Percentiles rank a stretch among this genome's conserved stretches.
Conservation (phyloP, 1,139 yeast genomes). For the Trichomonascaceae sp. region DNA sequence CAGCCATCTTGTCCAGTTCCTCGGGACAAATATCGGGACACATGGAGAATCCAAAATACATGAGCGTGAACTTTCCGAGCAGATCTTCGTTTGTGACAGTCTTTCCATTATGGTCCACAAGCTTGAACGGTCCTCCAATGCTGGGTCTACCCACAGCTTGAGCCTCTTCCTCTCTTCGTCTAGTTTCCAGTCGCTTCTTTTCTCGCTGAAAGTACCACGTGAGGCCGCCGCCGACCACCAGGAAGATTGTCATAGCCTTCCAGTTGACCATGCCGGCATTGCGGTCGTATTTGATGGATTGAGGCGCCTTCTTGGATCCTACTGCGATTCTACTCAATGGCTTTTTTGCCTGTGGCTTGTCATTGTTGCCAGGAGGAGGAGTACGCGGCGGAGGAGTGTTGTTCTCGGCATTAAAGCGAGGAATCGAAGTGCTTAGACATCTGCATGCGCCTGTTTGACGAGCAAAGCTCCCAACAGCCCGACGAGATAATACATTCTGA, state of each 20-base stretch:
- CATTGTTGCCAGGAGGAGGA: too few relatives aligned
- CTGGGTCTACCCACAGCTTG: constrained; percentile 85
- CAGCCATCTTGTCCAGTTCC: constrained; percentile 81
- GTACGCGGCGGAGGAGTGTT: too few relatives aligned
- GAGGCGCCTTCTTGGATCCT: constrained; percentile 26
- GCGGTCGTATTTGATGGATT: constrained; percentile 22
- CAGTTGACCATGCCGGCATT: constrained; percentile 67
- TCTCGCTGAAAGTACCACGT: constrained; percentile 60
- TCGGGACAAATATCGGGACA: constrained; percentile 99
- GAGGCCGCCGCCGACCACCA: constrained; percentile 55
- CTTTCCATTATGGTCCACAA: constrained; percentile 58
- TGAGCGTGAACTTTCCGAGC: constrained; percentile 60
- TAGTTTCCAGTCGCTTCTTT: constrained; percentile 58
- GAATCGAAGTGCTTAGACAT: too few relatives aligned
- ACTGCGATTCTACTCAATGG: constrained; percentile 42
- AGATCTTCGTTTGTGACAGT: constrained; percentile 65
- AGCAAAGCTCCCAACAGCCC: too few relatives aligned
- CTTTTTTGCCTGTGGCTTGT: constrained; percentile 22
- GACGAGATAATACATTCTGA: too few relatives aligned
- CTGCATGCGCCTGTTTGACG: too few relatives aligned
- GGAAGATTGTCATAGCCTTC: constrained; percentile 62
- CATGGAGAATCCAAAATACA: constrained; percentile 91
- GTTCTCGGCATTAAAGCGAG: too few relatives aligned
- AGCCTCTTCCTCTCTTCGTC: constrained; percentile 68
- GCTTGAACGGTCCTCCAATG: constrained; percentile 78